Conservation (phyloP, 768 basidiomycete genomes). For the Roridomyces roridus region DNA sequence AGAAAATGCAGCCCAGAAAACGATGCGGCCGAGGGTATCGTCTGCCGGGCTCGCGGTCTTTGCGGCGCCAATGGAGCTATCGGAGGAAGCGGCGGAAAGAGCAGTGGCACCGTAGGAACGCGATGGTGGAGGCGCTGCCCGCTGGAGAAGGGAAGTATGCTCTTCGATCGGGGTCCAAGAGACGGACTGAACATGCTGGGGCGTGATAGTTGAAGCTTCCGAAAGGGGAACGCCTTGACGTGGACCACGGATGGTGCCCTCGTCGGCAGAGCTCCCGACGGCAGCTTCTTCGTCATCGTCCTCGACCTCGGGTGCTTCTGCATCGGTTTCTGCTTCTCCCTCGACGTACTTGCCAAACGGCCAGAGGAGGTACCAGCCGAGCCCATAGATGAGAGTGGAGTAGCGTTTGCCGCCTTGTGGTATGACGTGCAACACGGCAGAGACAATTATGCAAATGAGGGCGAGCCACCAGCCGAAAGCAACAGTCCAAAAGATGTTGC, state of each 20-base stretch:
- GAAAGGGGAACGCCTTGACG: constrained; percentile 40
- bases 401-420: constrained; percentile 87
- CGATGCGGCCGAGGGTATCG: constrained; percentile 70
- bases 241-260: constrained; percentile 25
- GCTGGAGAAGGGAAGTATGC: constrained; percentile 52
- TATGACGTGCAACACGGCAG: constrained; percentile 70
- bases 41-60: constrained; percentile 39
- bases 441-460: constrained; percentile 68
- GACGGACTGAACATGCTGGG: constrained; percentile 42
- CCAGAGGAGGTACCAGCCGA: constrained; percentile 98
- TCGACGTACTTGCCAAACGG: constrained; percentile 99
- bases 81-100: constrained; percentile 38
- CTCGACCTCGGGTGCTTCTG: constrained; percentile 32
- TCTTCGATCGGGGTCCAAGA: constrained; percentile 56
- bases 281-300: constrained; percentile 41
- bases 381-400: constrained; percentile 83
- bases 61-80: constrained; percentile 35
- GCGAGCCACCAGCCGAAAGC: constrained; percentile 96
- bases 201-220: constrained; percentile 48
- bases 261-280: constrained; percentile 23
- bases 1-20: constrained; percentile 83
- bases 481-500: constrained; percentile 92
- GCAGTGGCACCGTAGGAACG: constrained; percentile 77
- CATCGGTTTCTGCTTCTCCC: constrained; percentile 61
- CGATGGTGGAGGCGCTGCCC: constrained; percentile 42